Conservation (phyloP, 352 stramenopile genomes). For the Globisporangium ultimum region DNA sequence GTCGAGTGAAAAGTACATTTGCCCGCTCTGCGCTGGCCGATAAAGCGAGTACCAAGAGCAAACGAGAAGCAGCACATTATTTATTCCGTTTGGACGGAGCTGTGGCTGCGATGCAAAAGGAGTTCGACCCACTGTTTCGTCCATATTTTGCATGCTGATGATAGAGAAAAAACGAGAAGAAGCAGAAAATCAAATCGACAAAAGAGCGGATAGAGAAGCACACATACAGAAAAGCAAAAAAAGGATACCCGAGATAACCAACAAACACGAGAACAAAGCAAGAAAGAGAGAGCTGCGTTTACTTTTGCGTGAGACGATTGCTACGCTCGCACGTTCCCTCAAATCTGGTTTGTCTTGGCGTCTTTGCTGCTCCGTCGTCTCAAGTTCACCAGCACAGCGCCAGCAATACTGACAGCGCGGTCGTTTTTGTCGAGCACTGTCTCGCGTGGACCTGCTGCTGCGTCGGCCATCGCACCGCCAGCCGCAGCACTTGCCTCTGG, state of each 20-base stretch:
- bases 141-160: not conserved
- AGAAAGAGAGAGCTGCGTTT: too few relatives aligned
- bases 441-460: too few relatives aligned
- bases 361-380: too few relatives aligned
- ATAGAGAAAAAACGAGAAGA: not conserved
- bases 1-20: conserved; percentile 85
- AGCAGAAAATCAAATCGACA: not conserved
- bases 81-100: conserved; percentile 10
- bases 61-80: conserved; percentile 5
- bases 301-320: too few relatives aligned
- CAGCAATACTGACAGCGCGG: too few relatives aligned
- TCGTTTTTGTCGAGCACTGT: not conserved
- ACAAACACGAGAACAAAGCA: not conserved
- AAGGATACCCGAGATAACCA: not conserved
- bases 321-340: too few relatives aligned
- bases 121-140: too few relatives aligned
- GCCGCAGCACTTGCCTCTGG: not conserved
- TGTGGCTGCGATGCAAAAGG: not conserved
- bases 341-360: too few relatives aligned
- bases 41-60: not conserved
- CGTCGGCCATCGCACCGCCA: not conserved
- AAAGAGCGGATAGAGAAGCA: not conserved
- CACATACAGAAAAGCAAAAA: not conserved
- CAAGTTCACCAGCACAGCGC: too few relatives aligned
- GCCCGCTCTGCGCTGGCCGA: conserved; percentile 64